Base-by-base conservation (phyloP, 352 stramenopile genomes). In the Phytophthora citrophthora region DNA sequence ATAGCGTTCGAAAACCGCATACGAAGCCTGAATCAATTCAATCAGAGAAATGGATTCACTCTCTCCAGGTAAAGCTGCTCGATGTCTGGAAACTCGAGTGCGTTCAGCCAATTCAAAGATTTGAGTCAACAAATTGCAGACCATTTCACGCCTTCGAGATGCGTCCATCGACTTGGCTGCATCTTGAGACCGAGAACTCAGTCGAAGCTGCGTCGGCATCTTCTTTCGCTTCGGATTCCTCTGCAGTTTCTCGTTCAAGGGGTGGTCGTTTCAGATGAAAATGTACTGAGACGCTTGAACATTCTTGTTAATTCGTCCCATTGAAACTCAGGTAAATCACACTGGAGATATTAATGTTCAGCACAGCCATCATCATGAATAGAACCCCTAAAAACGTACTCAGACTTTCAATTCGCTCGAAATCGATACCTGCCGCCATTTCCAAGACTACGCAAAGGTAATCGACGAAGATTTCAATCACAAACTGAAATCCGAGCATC, bases 21-120 rank as follows among this genome's bases (percentile, higher is more conserved):
- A 75, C 2, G 83, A 88, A 27, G 80, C 79, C 44, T 90, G 72
- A 26, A 90, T 82, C 15, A 91, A 64, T 44, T 90, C 83, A 32
- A 88, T 82, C 4, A 91, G 64, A 58, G 79, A 84, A 43, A 91
- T 51, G 7, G 76, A 53, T 3, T 64, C 32, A 5, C 23, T 27
- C 13, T 54, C 43, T 16, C 38, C 54, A 10, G 38, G 7, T 23
- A 43, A 20, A 24, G 46, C 8, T 10, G 45, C 15, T n/a, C 32
- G 32, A 31, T 26, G 51, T 24, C 64, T 69, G 4, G 54, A 40
- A 29, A 56, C 61, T 53, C 56, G 59, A 12, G 56, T 61, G 12
- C 64, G 68, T 59, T 83, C 64, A 0, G 77, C 82, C 1, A 68
- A 46, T 1, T 56, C 41, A 43, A 79, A 74, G 50, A 91, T 87